Conservation (phyloP, 208 protist species). For the Wallacemonas sp. region DNA sequence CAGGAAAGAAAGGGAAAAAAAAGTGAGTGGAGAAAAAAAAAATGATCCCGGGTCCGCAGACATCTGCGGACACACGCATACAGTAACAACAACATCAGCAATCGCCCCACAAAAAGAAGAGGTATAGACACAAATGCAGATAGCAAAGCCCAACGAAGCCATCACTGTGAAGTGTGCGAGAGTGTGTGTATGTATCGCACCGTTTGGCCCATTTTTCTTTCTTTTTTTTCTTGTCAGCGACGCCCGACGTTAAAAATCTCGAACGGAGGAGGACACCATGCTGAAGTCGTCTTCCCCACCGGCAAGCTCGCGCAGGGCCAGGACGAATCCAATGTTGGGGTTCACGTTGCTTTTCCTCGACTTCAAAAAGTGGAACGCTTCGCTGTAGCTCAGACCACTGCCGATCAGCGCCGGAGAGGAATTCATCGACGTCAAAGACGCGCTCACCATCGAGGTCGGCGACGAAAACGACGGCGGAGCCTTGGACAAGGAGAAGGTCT, state of each 20-base stretch:
- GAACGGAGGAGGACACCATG: conserved; percentile 36
- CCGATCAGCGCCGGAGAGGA: neutral
- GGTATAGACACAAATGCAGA: no score
- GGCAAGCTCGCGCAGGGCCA: conserved; percentile 65
- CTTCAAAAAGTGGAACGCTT: conserved; percentile 74
- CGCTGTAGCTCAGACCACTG: conserved; percentile 45
- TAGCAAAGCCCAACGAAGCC: no score
- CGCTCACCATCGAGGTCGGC: neutral
- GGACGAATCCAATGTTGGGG: conserved; percentile 87
- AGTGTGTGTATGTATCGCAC: no score
- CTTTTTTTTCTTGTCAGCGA: conserved; percentile 17
- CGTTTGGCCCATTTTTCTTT: neutral
- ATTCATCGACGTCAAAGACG: neutral
- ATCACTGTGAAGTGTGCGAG: no score
- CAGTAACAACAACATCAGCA: no score
- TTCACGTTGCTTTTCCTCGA: conserved; percentile 64
- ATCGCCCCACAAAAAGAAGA: no score
- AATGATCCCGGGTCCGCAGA: no score
- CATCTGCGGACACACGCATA: no score
- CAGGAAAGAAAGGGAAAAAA: no score
- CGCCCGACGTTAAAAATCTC: neutral
- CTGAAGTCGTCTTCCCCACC: conserved; percentile 33
- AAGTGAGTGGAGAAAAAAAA: no score
- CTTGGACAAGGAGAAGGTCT: neutral
- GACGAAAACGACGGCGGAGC: neutral